Percentiles rank a stretch among this genome's conserved stretches.
Evolutionary conservation across 2,329 filamentous ascomycete species (phyloP).

Genomic region (Fusarium pilosicola): DNA sequence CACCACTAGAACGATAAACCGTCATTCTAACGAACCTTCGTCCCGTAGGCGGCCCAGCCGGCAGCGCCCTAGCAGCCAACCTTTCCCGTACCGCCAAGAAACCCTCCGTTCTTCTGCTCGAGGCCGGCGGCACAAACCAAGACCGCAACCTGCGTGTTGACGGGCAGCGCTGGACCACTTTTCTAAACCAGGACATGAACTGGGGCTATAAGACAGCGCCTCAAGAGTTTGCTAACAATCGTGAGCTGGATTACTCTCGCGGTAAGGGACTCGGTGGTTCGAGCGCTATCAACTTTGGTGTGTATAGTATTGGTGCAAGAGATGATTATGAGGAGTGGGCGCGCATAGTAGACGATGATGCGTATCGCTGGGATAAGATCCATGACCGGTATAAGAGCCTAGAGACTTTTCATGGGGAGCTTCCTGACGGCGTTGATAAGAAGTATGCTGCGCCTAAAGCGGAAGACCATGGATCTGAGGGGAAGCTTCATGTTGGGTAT

Average conservation of each 20-base stretch:
- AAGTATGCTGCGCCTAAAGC: conserved; percentile 59
- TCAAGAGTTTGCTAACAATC: conserved; percentile 55
- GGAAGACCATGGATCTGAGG: conserved; percentile 59
- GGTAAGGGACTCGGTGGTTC: conserved; percentile 63
- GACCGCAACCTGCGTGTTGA: conserved; percentile 59
- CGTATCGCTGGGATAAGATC: conserved; percentile 65
- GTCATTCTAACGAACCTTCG: background rate
- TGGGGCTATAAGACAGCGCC: conserved; percentile 63
- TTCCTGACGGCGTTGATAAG: conserved; percentile 49
- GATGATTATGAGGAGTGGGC: conserved; percentile 74
- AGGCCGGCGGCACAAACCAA: conserved; percentile 65
- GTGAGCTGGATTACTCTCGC: conserved; percentile 59
- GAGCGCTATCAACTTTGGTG: conserved; percentile 64
- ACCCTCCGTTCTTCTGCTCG: conserved; percentile 67
- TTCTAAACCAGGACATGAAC: conserved; percentile 59
- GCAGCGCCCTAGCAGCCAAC: conserved; percentile 63
- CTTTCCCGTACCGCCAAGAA: conserved; percentile 58
- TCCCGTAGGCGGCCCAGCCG: conserved; percentile 61
- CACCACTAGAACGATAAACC: background rate
- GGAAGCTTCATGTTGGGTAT: conserved; percentile 60
- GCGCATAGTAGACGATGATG: conserved; percentile 62
- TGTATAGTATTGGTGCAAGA: conserved; percentile 63
- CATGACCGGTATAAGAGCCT: conserved; percentile 61
- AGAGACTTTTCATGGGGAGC: conserved; percentile 61
- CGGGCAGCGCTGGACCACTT: conserved; percentile 66